Evolutionary conservation across 2,329 filamentous ascomycete species (phyloP).

Genomic region (Alternaria postmessia): DNA sequence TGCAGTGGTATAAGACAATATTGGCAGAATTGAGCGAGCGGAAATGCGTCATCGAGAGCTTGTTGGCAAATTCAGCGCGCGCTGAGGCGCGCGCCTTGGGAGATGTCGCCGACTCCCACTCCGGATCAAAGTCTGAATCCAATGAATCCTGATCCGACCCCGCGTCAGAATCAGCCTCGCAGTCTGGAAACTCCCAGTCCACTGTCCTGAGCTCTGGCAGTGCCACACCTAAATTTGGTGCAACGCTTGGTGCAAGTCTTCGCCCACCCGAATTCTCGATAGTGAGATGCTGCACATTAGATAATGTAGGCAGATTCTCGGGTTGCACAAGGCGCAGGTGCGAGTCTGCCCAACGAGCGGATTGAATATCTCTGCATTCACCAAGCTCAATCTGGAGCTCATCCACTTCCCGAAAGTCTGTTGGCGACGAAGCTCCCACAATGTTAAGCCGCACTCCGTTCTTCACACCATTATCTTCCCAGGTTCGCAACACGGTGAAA

Average conservation of each 20-base stretch:
- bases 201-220: conserved; percentile 10
- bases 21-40: conserved; percentile 5
- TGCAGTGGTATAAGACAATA: conserved; percentile 9
- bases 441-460: conserved; percentile 7
- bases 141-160: conserved; percentile 10
- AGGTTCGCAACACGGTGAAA: conserved; percentile 7
- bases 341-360: conserved; percentile 3
- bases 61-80: conserved; percentile 9
- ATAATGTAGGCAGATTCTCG: conserved; percentile 6
- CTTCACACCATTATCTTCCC: conserved; percentile 14
- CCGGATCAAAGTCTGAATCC: conserved; percentile 6
- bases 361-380: conserved; percentile 5
- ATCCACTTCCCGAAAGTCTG: conserved; percentile 10
- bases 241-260: conserved; percentile 11
- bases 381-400: conserved; percentile 7
- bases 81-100: conserved; percentile 2
- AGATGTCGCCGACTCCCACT: conserved; percentile 4
- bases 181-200: conserved; percentile 12
- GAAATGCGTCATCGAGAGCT: not conserved
- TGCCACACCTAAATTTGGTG: conserved; percentile 3
- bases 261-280: not conserved
- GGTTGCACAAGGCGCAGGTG: conserved; percentile 6
- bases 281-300: conserved; percentile 11
- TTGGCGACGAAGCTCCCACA: not conserved
- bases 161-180: conserved; percentile 1